These are phyloP conservation scores for Carallia brachiata DNA, from an alignment of 345 rosid genomes.

Conservation along the genomic window DNA sequence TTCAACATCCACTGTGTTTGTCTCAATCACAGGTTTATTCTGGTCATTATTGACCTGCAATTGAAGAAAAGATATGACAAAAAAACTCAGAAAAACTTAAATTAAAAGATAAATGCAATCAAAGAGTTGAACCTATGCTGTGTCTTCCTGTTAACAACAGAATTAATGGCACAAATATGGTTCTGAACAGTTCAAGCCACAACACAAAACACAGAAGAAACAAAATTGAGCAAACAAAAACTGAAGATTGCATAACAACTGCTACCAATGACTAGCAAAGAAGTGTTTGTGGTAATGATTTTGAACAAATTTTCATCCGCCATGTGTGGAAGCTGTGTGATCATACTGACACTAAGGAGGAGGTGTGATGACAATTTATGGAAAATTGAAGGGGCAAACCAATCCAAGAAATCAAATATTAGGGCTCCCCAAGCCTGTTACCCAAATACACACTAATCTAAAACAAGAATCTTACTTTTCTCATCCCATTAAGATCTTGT, in stretches of 20 bases:
- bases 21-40: conserved; percentile 13
- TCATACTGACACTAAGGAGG: conserved; percentile 1
- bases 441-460: conserved; percentile 8
- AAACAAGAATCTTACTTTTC: conserved; percentile 18
- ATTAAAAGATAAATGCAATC: neutral
- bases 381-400: neutral
- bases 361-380: neutral
- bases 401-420: neutral
- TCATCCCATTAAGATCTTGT: neutral
- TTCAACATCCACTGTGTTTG: conserved; percentile 16
- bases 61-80: conserved; percentile 1
- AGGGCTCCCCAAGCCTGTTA: neutral
- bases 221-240: neutral
- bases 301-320: neutral
- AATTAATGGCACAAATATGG: neutral
- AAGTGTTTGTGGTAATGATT: neutral
- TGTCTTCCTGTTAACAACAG: too few relatives aligned
- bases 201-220: neutral
- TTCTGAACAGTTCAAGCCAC: neutral
- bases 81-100: neutral
- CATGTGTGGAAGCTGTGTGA: neutral
- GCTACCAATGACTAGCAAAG: neutral
- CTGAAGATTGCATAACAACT: neutral
- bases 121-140: neutral
- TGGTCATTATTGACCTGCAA: conserved; percentile 29